These are phyloP conservation scores for Vaccinium vitisidaea DNA, from an alignment of 148 eudicot species.

Conservation along the genomic window DNA sequence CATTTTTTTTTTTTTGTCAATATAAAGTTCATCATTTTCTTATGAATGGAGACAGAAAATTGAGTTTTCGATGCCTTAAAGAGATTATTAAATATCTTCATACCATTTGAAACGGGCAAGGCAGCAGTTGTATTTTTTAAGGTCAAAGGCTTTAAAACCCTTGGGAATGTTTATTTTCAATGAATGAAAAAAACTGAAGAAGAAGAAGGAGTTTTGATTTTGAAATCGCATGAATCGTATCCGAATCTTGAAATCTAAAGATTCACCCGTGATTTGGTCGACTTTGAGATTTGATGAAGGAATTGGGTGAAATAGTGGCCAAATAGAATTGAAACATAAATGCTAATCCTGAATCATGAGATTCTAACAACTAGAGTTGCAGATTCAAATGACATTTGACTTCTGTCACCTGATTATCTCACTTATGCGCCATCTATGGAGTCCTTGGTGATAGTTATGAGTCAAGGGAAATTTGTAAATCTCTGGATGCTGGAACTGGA, in stretches of 20 bases:
- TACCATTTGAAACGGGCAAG: not conserved
- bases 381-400: not conserved
- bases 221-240: not conserved
- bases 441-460: not conserved
- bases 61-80: not conserved
- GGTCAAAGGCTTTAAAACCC: not conserved
- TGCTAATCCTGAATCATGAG: not conserved
- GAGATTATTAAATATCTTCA: not conserved
- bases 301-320: not conserved
- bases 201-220: not conserved
- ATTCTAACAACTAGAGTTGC: not conserved
- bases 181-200: not conserved
- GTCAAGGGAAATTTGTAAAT: not conserved
- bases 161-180: not conserved
- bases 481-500: not conserved
- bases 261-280: not conserved
- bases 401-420: not conserved
- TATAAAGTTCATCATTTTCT: not conserved
- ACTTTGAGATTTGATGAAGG: not conserved
- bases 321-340: not conserved
- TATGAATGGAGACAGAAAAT: not conserved
- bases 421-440: not conserved
- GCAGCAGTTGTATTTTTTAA: not conserved
- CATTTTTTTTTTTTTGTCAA: conserved; percentile 4
- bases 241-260: not conserved